Percentiles rank a stretch among this genome's conserved stretches.
Conservation (phyloP, 169 alveolate genomes). For the Cryptosporidium baileyi region DNA sequence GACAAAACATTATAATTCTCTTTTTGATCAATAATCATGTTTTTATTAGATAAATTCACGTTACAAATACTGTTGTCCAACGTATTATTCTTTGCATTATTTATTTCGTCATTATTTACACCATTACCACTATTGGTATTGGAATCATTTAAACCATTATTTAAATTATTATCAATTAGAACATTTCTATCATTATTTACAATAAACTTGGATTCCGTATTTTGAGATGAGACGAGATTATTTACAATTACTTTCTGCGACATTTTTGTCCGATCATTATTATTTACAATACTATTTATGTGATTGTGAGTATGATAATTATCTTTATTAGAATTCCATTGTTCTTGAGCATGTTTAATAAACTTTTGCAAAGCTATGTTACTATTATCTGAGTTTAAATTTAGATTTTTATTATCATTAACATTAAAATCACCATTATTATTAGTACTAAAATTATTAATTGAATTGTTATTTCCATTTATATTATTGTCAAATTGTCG, state of each 20-base stretch:
- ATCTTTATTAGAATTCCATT: constrained; percentile 8
- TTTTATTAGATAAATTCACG: no score
- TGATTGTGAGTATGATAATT: no score
- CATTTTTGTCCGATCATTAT: no score
- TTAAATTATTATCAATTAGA: neutral
- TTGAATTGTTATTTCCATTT: neutral
- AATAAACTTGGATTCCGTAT: neutral
- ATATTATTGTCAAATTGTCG: neutral
- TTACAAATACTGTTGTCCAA: no score
- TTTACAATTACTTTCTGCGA: no score
- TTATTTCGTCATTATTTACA: no score
- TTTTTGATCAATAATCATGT: no score
- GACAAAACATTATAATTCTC: no score
- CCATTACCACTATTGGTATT: neutral
- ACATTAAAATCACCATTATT: neutral
- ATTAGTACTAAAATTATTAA: neutral
- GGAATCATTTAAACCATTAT: no score
- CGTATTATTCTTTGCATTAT: no score
- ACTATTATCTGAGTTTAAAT: neutral
- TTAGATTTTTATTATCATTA: no score
- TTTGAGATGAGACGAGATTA: no score
- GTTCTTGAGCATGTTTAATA: neutral
- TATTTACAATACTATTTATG: neutral
- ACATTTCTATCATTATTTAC: neutral
- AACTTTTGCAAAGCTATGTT: neutral